phyloP scores from a whole-genome alignment of 306 rosid genomes.

The Vigna radiata region DNA sequence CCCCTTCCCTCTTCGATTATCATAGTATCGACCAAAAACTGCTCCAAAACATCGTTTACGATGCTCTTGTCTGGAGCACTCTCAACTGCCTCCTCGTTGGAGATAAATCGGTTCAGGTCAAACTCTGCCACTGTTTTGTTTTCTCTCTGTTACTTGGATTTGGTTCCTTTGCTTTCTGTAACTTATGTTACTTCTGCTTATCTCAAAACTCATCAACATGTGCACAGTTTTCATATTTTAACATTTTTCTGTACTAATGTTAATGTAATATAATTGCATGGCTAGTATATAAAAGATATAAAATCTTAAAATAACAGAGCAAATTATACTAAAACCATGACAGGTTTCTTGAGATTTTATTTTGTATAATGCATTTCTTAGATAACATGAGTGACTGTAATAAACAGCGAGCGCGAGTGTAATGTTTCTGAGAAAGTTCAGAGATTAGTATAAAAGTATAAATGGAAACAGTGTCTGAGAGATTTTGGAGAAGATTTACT shows the following conservation, averaged over 20 bases:
- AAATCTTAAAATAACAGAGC: neutral
- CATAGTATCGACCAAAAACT: conserved; percentile 61
- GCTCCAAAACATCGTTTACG: conserved; percentile 65
- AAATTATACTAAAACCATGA: neutral
- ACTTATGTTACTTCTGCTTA: neutral
- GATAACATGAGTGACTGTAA: neutral
- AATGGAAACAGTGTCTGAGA: no score
- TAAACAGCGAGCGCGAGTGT: no score
- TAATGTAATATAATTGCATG: neutral
- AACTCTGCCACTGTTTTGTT: neutral
- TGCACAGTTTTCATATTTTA: neutral
- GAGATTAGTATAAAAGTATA: no score
- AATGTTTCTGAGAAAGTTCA: no score
- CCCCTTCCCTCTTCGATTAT: conserved; percentile 42
- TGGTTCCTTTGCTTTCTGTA: neutral
- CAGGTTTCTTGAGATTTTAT: neutral
- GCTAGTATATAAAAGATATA: no score
- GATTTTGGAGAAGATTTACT: neutral
- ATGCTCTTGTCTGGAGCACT: conserved; percentile 93
- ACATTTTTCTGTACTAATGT: neutral
- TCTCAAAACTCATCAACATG: neutral
- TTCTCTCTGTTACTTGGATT: neutral
- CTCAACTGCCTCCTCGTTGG: conserved; percentile 87
- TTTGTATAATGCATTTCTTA: neutral
- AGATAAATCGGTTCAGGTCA: conserved; percentile 73